Conservation (phyloP, 2,329 filamentous ascomycete species). For the Aspergillus proliferans region DNA sequence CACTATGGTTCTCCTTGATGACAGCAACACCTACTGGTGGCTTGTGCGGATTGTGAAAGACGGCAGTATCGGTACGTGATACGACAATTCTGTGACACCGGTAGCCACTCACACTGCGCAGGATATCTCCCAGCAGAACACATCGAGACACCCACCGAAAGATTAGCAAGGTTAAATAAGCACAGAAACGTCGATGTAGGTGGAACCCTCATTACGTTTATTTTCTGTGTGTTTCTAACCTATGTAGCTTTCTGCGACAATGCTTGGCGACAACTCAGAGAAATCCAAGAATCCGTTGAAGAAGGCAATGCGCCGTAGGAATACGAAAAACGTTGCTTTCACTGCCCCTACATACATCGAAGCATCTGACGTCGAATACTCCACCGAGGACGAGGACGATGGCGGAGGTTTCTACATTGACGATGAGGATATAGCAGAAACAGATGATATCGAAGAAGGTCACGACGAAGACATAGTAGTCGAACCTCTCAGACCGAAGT, state of each 20-base stretch:
- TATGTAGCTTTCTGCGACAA: constrained; percentile 58
- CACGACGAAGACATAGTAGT: constrained; percentile 37
- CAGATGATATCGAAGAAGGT: constrained; percentile 25
- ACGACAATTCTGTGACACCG: constrained; percentile 37
- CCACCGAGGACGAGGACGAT: constrained; percentile 65
- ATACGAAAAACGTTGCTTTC: constrained; percentile 82
- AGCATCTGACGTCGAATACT: constrained; percentile 81
- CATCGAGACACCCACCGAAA: constrained; percentile 95
- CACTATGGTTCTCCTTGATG: constrained; percentile 95
- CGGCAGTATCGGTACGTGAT: constrained; percentile 70
- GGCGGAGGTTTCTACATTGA: constrained; percentile 43
- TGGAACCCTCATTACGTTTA: constrained; percentile 6
- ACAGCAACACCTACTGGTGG: constrained; percentile 99
- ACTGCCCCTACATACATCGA: constrained; percentile 80
- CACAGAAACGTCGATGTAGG: constrained; percentile 95
- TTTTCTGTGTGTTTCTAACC: constrained; percentile 11
- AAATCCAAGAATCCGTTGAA: constrained; percentile 79
- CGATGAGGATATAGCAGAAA: constrained; percentile 38
- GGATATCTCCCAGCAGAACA: constrained; percentile 96
- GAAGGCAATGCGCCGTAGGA: constrained; percentile 73
- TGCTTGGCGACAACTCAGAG: constrained; percentile 66
- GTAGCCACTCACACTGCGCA: constrained; percentile 37
- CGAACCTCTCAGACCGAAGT: constrained; percentile 40
- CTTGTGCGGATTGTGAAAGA: constrained; percentile 95
- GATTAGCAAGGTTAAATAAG: constrained; percentile 89